Conservation (phyloP, 139 green algal species). For the Micromonas pusilla region DNA sequence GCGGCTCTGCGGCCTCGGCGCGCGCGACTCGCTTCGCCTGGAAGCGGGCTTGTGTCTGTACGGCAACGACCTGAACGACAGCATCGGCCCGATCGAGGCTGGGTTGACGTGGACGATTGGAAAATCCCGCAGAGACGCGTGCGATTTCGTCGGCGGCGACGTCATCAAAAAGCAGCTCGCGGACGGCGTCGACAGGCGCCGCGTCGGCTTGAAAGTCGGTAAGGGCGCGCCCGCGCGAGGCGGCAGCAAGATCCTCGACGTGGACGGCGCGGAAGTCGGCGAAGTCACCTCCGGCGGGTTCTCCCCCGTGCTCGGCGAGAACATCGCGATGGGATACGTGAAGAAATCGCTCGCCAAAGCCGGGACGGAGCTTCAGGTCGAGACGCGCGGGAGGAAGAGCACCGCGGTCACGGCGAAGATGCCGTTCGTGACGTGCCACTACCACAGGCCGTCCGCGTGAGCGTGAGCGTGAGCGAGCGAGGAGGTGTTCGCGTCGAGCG, state of each 20-base stretch:
- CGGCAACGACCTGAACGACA: constrained; percentile 93
- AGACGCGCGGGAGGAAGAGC: constrained; percentile 82
- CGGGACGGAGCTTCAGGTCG: constrained; percentile 86
- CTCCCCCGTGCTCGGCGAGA: constrained; percentile 91
- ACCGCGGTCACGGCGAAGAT: constrained; percentile 89
- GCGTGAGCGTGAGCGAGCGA: too few relatives aligned
- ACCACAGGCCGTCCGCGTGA: constrained; percentile 42
- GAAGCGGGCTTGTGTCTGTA: constrained; percentile 98
- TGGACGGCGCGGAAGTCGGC: constrained; percentile 71
- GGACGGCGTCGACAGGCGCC: constrained; percentile 67
- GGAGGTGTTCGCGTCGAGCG: too few relatives aligned
- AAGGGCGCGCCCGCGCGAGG: constrained; percentile 76
- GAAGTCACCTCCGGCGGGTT: constrained; percentile 90
- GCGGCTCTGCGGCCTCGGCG: constrained; percentile 76
- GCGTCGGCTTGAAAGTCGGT: constrained; percentile 82
- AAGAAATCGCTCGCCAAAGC: constrained; percentile 81
- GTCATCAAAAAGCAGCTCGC: constrained; percentile 91
- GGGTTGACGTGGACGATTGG: constrained; percentile 93
- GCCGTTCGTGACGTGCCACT: constrained; percentile 92
- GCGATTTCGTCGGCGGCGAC: constrained; percentile 87
- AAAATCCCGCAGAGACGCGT: constrained; percentile 78
- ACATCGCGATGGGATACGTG: constrained; percentile 98
- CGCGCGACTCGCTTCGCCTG: constrained; percentile 87
- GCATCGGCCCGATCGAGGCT: constrained; percentile 89
- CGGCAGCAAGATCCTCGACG: constrained; percentile 62